Percentiles rank a stretch among this genome's conserved stretches.
phyloP scores from a whole-genome alignment of 768 basidiomycete species.

The Auriscalpium vulgare region DNA sequence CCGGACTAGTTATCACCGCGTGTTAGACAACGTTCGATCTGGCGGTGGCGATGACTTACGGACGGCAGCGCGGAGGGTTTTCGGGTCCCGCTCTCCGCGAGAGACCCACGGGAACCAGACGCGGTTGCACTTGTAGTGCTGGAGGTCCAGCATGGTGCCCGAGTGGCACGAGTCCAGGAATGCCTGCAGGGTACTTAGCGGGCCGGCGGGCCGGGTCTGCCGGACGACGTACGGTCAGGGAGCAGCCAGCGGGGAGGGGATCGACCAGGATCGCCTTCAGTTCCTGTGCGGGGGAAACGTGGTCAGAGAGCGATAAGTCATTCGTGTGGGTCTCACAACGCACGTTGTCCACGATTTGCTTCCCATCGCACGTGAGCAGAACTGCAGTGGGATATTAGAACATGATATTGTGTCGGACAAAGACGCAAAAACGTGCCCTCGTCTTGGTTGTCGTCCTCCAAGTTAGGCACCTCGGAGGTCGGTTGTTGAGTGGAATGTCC shows the following conservation, averaged over 20 bases:
- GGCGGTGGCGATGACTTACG: too few species aligned
- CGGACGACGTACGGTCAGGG: conserved; percentile 7
- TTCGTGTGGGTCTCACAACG: not conserved
- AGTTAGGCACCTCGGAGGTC: not conserved
- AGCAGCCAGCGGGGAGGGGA: conserved; percentile 12
- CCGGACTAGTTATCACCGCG: too few species aligned
- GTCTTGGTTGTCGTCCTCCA: not conserved
- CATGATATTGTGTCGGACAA: not conserved
- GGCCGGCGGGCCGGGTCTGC: not conserved
- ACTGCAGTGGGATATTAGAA: not conserved
- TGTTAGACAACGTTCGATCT: too few species aligned
- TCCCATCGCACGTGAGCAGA: conserved; percentile 4
- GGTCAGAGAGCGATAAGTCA: not conserved
- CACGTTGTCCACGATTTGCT: conserved; percentile 20
- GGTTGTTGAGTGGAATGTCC: not conserved
- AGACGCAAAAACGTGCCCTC: not conserved
- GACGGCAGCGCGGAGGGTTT: conserved; percentile 5
- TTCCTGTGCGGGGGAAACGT: conserved; percentile 4
- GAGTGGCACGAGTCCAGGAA: conserved; percentile 21
- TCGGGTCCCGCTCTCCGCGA: conserved; percentile 15
- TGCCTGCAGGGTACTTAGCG: conserved; percentile 8
- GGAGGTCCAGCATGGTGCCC: conserved; percentile 19
- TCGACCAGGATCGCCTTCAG: conserved; percentile 8
- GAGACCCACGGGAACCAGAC: conserved; percentile 20
- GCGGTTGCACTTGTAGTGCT: conserved; percentile 17